Conservation (phyloP, 2,329 filamentous ascomycete species). For the Hypoxylon sp. region DNA sequence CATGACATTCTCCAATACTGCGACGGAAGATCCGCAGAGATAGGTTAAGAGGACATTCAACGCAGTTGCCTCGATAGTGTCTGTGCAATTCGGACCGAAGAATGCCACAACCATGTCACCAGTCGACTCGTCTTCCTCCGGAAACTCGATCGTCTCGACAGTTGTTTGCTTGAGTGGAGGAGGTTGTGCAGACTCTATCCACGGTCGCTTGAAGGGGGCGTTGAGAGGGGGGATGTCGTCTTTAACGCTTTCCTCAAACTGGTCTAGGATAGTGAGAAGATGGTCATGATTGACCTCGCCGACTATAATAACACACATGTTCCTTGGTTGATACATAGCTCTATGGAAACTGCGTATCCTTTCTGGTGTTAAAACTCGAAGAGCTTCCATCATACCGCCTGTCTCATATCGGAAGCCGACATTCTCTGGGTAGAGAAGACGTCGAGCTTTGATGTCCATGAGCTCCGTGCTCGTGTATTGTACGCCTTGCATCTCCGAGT, state of each 20-base stretch:
- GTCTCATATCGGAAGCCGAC: constrained; percentile 97
- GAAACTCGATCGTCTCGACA: constrained; percentile 87
- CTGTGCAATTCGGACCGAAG: constrained; percentile 85
- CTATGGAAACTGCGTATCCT: constrained; percentile 95
- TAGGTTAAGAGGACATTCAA: constrained; percentile 87
- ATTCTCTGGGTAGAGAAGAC: constrained; percentile 87
- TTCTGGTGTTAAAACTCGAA: constrained; percentile 87
- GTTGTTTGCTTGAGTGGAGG: constrained; percentile 79
- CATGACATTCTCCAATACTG: constrained; percentile 89
- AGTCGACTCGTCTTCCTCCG: constrained; percentile 94
- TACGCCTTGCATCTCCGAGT: constrained; percentile 98
- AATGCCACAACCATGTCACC: constrained; percentile 91
- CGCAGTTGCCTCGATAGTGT: constrained; percentile 77
- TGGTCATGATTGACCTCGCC: constrained; percentile 89
- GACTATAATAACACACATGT: constrained; percentile 91
- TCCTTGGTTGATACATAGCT: constrained; percentile 98
- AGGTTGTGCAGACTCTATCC: constrained; percentile 88
- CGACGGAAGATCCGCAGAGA: constrained; percentile 92
- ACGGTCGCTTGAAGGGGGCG: constrained; percentile 86
- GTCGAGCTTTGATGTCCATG: constrained; percentile 86
- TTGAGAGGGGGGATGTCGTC: constrained; percentile 83
- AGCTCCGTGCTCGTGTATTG: constrained; percentile 88
- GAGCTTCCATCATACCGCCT: constrained; percentile 94
- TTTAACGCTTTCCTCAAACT: constrained; percentile 89
- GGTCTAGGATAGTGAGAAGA: constrained; percentile 84